Base-by-base conservation (phyloP, 73 alveolate species). In the Blepharisma stoltei region DNA sequence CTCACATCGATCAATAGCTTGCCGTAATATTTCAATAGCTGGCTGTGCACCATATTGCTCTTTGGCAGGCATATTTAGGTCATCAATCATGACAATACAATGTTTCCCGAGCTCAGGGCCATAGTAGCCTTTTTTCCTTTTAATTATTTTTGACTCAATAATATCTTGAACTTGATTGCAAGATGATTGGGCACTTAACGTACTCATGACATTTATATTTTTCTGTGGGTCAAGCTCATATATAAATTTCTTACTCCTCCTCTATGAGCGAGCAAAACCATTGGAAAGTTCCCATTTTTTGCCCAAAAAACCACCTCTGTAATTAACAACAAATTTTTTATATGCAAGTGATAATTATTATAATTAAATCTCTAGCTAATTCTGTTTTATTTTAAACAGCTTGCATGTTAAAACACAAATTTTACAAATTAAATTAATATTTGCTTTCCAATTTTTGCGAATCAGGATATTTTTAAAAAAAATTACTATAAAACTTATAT, bases 1-100 rank as follows among this genome's bases (percentile, higher is more conserved):
- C 70, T 98, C 99, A 76, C 96, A 98, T 80, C 93, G 86, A 84
- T 94, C 99, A 54, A 94, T 70, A 88, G 91, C 85, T 82, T 91
- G 95, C 52, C 99, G 77, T 38, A 94, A 79, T 47, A 94, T 85
- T 80, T 94, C 99, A 25, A 94, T 76, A 11, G 98, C 89, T 47
- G 92, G 95, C 78, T 85, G 91, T 41, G 99, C 99, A 7, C 99
- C 99, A 67, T 90, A 94, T 75, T 91, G 88, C 83, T 94, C 97
- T 67, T 90, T 89, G 38, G 89, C 85, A 8, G 99, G 99, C 99
- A 94, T 94, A 86, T 94, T 94, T 25, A 94, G 78, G 78, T 94
- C 99, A 81, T 94, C 99, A 73, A 96, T 89, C n/a, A 94, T 93
- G 77, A 94, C 88, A 54, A 94, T 82, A 67, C 92, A 95, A 67